Base-by-base conservation (phyloP, 1,139 yeast species). In the Candida tetrigidarum region DNA sequence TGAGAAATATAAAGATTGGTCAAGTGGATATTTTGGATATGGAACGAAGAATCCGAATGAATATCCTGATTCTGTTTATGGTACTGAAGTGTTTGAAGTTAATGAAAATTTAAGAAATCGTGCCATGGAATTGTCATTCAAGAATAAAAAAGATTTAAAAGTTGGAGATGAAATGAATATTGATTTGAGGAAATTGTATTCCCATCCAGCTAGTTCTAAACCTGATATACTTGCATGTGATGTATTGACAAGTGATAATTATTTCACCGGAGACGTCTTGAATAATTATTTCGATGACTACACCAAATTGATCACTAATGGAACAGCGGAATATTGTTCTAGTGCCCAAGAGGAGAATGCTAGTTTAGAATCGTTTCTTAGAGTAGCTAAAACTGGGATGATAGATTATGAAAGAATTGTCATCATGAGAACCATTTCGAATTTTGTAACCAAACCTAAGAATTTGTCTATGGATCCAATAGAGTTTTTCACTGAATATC, bases 301-400 rank as follows among this genome's bases (percentile, higher is more conserved):
- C 57, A 72, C 84, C 29, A 50, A 57, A 20, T 57, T 81, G 52
- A 63, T 82, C 60, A 77, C 86, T 50, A 83, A 83, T 56, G 83
- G 82, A 41, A 71, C 84, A 38, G 85, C 81, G 20, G 66, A 64
- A 22, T 83, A 81, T 67, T 80, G 86, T 62, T 62, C 83, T 29
- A 78, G 85, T 39, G 86, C 85, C 44, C 86, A 82, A 63, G 89
- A 83, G 63, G 88, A 83, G 59, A 80, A 82, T 58, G 88, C 88
- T 27, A 71, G 84, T n/a, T 74, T 83, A 56, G 86, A 83, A 60
- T 81, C 83, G 4, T 63, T 83, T 48, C 58, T 79, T 34, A 77
- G 89, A 66, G 71, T 78, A 57, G 78, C 80, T 51, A 68, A 66
- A 51, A 67, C 67, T 54, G 86, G 84, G 12, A 67, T 81, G 50